Percentiles rank a stretch among this genome's conserved stretches.
Conservation (phyloP, 2,329 filamentous ascomycete genomes). For the Xylaria digitata region DNA sequence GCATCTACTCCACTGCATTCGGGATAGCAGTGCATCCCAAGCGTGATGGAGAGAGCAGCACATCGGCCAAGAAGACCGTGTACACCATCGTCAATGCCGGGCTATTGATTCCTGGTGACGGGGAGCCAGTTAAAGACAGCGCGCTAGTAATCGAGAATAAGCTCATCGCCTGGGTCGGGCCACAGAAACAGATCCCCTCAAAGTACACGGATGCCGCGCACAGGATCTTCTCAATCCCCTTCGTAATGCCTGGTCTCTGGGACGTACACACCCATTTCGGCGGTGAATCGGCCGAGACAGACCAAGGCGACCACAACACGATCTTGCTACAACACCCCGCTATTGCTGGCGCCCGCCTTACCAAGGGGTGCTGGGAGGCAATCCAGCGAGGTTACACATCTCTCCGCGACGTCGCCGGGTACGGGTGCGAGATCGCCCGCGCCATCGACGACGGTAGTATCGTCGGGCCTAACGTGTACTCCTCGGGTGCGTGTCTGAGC, state of each 20-base stretch:
- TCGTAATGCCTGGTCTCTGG: slow-evolving; percentile 53
- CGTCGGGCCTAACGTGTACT: slow-evolving; percentile 51
- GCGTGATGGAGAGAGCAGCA: slow-evolving; percentile 32
- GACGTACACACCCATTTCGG: slow-evolving; percentile 52
- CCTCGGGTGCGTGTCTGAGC: slow-evolving; percentile 50
- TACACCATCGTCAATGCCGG: slow-evolving; percentile 52
- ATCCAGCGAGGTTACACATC: slow-evolving; percentile 55
- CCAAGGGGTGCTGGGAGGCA: slow-evolving; percentile 53
- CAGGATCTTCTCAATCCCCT: slow-evolving; percentile 46
- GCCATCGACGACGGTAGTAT: slow-evolving; percentile 51
- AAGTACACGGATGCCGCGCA: slow-evolving; percentile 48
- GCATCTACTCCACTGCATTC: slow-evolving; percentile 48
- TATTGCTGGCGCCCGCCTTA: slow-evolving; percentile 49
- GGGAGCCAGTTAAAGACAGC: slow-evolving; percentile 49
- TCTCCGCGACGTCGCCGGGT: slow-evolving; percentile 51
- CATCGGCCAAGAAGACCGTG: slow-evolving; percentile 43
- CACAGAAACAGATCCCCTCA: slow-evolving; percentile 44
- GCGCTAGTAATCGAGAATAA: slow-evolving; percentile 53
- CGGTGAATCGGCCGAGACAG: slow-evolving; percentile 39
- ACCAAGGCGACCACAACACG: slow-evolving; percentile 34
- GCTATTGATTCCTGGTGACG: slow-evolving; percentile 54
- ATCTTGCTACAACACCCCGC: slow-evolving; percentile 50
- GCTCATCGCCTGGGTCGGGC: slow-evolving; percentile 55
- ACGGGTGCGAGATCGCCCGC: slow-evolving; percentile 49
- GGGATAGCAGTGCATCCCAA: slow-evolving; percentile 45